phyloP scores from a whole-genome alignment of 2,329 filamentous ascomycete genomes.

The Didymella segeticola region DNA sequence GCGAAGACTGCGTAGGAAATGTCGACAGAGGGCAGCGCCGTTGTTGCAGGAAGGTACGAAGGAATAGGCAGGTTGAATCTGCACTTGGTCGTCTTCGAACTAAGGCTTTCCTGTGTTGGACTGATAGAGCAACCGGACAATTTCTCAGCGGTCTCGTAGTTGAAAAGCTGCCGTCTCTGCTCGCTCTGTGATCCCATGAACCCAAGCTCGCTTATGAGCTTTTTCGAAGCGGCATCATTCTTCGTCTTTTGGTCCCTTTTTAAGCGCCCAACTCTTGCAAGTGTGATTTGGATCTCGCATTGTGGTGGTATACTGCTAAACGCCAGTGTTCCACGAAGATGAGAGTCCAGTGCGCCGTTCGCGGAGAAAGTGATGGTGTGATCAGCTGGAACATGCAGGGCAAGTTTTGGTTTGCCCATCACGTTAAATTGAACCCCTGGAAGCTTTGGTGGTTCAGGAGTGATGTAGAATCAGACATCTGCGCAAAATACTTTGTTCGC shows the following conservation, averaged over 20 bases:
- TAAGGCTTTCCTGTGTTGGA: background rate
- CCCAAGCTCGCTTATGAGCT: slow-evolving; percentile 9
- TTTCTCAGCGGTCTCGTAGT: slow-evolving; percentile 11
- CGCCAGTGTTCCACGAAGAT: slow-evolving; percentile 1
- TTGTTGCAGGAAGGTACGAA: slow-evolving; percentile 8
- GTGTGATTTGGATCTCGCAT: slow-evolving; percentile 6
- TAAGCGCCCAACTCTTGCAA: slow-evolving; percentile 13
- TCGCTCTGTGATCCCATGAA: slow-evolving; percentile 9
- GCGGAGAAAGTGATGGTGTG: slow-evolving; percentile 4
- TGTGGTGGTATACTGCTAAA: slow-evolving; percentile 3
- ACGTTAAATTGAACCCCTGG: background rate
- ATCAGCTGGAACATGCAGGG: slow-evolving; percentile 3
- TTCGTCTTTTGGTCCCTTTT: background rate
- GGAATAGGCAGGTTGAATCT: slow-evolving; percentile 5
- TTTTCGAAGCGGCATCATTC: background rate
- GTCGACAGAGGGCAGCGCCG: slow-evolving; percentile 2
- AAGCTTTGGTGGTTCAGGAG: background rate
- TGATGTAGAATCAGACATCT: background rate
- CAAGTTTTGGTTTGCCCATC: slow-evolving; percentile 11
- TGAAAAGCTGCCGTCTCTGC: slow-evolving; percentile 4
- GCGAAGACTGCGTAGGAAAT: slow-evolving; percentile 12
- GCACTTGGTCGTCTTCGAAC: slow-evolving; percentile 5
- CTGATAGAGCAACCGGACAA: background rate
- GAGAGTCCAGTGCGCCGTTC: background rate
- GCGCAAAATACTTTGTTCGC: background rate